phyloP scores from a whole-genome alignment of 2,329 filamentous ascomycete genomes.

The Alternaria sp. region DNA sequence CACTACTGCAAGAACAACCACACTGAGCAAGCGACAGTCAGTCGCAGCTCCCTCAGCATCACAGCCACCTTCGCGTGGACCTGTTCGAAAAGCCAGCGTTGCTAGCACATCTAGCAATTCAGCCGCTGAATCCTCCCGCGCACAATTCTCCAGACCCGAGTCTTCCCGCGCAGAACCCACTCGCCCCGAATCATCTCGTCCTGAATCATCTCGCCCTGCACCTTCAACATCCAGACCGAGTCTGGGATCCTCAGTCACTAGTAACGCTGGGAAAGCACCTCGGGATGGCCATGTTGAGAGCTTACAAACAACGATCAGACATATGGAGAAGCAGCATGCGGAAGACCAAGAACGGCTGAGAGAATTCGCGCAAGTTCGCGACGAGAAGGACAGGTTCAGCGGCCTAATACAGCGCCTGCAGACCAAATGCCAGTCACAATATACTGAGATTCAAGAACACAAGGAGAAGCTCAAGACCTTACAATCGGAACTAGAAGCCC shows the following conservation, averaged over 20 bases:
- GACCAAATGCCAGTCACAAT: slow-evolving; percentile 84
- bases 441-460: slow-evolving; percentile 79
- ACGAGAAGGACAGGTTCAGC: slow-evolving; percentile 81
- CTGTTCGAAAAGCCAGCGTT: slow-evolving; percentile 32
- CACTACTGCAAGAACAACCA: slow-evolving; percentile 24
- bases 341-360: slow-evolving; percentile 90
- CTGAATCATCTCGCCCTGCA: slow-evolving; percentile 10
- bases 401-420: slow-evolving; percentile 90
- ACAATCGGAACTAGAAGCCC: slow-evolving; percentile 71
- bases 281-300: slow-evolving; percentile 70
- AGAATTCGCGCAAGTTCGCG: slow-evolving; percentile 76
- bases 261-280: slow-evolving; percentile 23
- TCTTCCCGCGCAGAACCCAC: slow-evolving; percentile 1
- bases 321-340: slow-evolving; percentile 84
- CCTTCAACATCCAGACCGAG: slow-evolving; percentile 24
- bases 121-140: slow-evolving; percentile 9
- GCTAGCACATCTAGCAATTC: slow-evolving; percentile 25
- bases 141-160: slow-evolving; percentile 4
- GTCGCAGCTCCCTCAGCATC: slow-evolving; percentile 26
- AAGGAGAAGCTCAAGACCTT: slow-evolving; percentile 81
- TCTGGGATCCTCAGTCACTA: slow-evolving; percentile 25
- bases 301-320: slow-evolving; percentile 83
- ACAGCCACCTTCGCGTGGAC: slow-evolving; percentile 18
- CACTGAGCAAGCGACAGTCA: slow-evolving; percentile 33
- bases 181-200: slow-evolving; percentile 7